Base-by-base conservation (phyloP, 2,329 filamentous ascomycete species). In the Cladosporium sp. region DNA sequence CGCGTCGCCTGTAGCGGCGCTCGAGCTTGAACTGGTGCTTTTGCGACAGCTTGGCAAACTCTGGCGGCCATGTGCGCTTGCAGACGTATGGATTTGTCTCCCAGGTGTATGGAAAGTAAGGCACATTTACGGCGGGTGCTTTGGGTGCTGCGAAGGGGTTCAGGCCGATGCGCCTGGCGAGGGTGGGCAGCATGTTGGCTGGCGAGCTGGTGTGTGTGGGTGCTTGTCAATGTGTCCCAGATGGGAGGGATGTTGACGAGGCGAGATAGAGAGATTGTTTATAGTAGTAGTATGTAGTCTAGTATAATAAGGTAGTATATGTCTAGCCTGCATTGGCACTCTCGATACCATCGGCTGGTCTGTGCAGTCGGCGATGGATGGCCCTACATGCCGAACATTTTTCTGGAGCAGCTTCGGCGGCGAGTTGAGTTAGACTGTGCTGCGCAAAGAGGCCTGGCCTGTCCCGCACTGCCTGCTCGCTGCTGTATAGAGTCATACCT, bases 1-100 rank as follows among this genome's bases (percentile, higher is more conserved):
- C 78, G 64, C 91, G 85, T 62, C 91, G 84, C 79, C 92, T 90
- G 79, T 90, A 93, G 75, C 90, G 89, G 77, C 90, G 88, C 81
- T 94, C 91, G 72, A 92, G 89, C 52, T 88, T 85, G 75, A 93
- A 90, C 78, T 93, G 89, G 74, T 93, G 87, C 77, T 90, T 90
- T 57, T 83, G 80, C 44, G 87, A 87, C 67, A 94, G 84, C 74
- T 87, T 85, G 68, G 83, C 80, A 78, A 94, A 91, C 78, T 93
- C 88, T 14, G 91, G 91, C 66, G 91, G 91, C 91, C 91, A 94
- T 70, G 87, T 81, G 75, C 90, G 91, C 78, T 91, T 89, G 59
- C 88, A 86, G 73, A 82, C 86, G 80, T 87, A 89, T 5, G 85
- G 85, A 74, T 87, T 88, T 67, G 78, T 83, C 69, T 83, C 80